These are phyloP conservation scores for Aspergillus phoenicis DNA, from an alignment of 2,329 filamentous ascomycete species.

Conservation along the genomic window DNA sequence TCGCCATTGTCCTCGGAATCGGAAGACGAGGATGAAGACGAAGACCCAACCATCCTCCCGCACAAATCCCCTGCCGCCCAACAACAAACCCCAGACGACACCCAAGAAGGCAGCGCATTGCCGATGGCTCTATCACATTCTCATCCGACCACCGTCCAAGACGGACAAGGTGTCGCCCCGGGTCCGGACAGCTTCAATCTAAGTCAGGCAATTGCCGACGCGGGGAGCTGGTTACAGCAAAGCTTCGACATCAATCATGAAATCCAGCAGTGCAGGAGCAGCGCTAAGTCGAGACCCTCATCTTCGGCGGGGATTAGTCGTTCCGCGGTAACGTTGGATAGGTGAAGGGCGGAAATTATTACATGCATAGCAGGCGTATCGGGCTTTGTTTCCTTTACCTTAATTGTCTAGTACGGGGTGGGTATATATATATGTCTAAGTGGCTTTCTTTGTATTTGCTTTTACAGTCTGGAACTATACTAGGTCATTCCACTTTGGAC, in stretches of 20 bases:
- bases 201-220: conserved; percentile 48
- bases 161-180: conserved; percentile 36
- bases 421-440: background rate
- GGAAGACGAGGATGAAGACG: conserved; percentile 3
- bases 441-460: background rate
- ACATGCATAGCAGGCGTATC: background rate
- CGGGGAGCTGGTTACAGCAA: conserved; percentile 49
- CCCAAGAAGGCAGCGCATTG: conserved; percentile 22
- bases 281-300: conserved; percentile 12
- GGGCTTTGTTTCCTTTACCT: background rate
- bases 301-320: conserved; percentile 14
- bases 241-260: conserved; percentile 48
- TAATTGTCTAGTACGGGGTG: background rate
- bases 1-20: conserved; percentile 11
- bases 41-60: conserved; percentile 13
- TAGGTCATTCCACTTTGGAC: no score
- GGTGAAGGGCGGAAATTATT: background rate
- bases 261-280: conserved; percentile 23
- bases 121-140: conserved; percentile 38
- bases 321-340: conserved; percentile 22
- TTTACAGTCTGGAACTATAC: no score
- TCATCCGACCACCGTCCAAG: conserved; percentile 36
- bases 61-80: conserved; percentile 3
- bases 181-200: conserved; percentile 45
- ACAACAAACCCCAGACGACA: conserved; percentile 17